phyloP scores from a whole-genome alignment of 2,329 filamentous ascomycete species.

The Penicillium sp. region DNA sequence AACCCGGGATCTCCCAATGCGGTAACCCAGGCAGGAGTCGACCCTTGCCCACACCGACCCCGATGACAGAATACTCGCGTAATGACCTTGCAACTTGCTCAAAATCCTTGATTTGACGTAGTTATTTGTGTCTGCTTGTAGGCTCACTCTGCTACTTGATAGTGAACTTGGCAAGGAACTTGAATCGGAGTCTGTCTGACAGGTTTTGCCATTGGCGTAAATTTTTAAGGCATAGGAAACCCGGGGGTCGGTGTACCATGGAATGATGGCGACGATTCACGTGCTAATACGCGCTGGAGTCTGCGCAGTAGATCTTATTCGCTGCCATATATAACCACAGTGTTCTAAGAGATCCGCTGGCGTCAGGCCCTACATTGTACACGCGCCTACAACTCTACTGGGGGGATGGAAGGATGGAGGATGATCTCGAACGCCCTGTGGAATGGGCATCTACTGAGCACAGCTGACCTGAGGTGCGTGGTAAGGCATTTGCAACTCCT shows the following conservation, averaged over 20 bases:
- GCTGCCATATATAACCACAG: background rate
- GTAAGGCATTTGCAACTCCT: background rate
- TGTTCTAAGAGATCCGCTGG: background rate
- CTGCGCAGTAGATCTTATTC: background rate
- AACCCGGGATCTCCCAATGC: slow-evolving; percentile 18
- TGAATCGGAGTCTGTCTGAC: background rate
- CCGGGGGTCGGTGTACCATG: background rate
- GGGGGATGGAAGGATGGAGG: slow-evolving; percentile 1
- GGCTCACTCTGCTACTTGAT: no score
- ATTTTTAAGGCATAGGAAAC: background rate
- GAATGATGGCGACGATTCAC: no score
- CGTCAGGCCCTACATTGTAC: background rate
- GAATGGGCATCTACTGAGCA: background rate
- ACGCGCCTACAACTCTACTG: background rate
- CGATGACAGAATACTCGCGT: background rate
- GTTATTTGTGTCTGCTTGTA: no score
- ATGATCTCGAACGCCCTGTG: slow-evolving; percentile 12
- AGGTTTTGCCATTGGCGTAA: slow-evolving; percentile 12
- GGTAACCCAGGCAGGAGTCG: slow-evolving; percentile 12
- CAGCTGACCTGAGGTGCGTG: slow-evolving; percentile 10
- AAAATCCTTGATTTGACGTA: background rate
- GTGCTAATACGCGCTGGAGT: no score
- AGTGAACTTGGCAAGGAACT: background rate
- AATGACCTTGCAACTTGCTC: background rate
- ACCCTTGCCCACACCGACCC: slow-evolving; percentile 5